phyloP scores from a whole-genome alignment of 2,329 filamentous ascomycete species.

The Dryadomyces quercus-mongolicae region DNA sequence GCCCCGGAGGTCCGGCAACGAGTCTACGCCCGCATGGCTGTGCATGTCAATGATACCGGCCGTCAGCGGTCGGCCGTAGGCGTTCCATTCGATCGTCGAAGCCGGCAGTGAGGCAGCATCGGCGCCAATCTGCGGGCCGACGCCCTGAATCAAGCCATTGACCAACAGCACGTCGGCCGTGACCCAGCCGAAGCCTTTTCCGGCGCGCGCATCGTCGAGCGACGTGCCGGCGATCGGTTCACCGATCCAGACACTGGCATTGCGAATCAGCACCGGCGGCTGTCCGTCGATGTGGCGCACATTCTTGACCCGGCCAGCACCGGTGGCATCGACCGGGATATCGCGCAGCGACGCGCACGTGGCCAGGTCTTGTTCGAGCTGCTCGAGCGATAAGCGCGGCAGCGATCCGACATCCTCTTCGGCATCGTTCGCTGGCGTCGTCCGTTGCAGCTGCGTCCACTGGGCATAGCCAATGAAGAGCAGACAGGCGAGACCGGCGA shows the following conservation, averaged over 20 bases:
- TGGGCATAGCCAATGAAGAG: slow-evolving; percentile 34
- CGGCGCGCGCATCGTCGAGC: slow-evolving; percentile 39
- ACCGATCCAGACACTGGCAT: slow-evolving; percentile 55
- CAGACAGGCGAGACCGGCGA: slow-evolving; percentile 34
- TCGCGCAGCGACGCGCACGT: slow-evolving; percentile 42
- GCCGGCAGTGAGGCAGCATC: slow-evolving; percentile 26
- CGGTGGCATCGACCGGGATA: slow-evolving; percentile 43
- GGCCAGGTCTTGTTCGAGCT: slow-evolving; percentile 39
- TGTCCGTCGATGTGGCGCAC: slow-evolving; percentile 47
- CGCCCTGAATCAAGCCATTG: slow-evolving; percentile 45
- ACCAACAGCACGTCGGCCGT: slow-evolving; percentile 48
- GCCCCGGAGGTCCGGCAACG: slow-evolving; percentile 41
- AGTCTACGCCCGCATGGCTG: slow-evolving; percentile 49
- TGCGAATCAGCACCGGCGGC: slow-evolving; percentile 50
- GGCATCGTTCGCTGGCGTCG: not conserved
- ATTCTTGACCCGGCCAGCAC: slow-evolving; percentile 44
- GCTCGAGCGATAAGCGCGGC: slow-evolving; percentile 33
- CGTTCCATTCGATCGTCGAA: slow-evolving; percentile 41
- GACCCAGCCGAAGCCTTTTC: slow-evolving; percentile 49
- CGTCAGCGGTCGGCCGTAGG: slow-evolving; percentile 48
- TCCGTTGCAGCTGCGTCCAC: slow-evolving; percentile 24
- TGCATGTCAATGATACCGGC: slow-evolving; percentile 63
- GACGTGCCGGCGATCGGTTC: slow-evolving; percentile 42
- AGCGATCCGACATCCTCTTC: slow-evolving; percentile 11
- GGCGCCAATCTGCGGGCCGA: slow-evolving; percentile 28